Evolutionary conservation across 306 rosid species (phyloP).

Genomic region (Quercus mongolica): DNA sequence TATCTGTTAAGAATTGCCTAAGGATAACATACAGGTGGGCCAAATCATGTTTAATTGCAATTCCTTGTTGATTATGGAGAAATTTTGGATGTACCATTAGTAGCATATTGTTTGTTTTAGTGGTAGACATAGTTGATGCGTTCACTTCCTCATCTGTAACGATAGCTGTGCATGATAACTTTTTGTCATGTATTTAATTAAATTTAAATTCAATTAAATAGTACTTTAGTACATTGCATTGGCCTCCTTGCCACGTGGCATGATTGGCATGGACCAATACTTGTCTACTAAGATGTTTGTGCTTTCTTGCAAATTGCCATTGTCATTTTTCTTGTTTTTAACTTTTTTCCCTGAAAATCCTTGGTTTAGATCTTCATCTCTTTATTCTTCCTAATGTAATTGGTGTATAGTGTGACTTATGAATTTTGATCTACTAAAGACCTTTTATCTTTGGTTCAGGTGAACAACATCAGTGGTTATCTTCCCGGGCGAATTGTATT

Average conservation of each 20-base stretch:
- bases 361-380: conserved; percentile 12
- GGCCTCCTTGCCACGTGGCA: neutral
- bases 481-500: conserved; percentile 98
- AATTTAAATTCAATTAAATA: neutral
- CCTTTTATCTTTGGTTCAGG: conserved; percentile 55
- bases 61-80: neutral
- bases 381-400: neutral
- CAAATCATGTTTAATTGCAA: too few species aligned
- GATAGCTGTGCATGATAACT: neutral
- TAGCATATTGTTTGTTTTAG: neutral
- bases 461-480: conserved; percentile 97
- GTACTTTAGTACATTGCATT: neutral
- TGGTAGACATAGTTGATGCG: neutral
- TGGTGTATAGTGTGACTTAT: conserved; percentile 17
- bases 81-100: neutral
- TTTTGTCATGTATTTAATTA: neutral
- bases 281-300: neutral
- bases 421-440: conserved; percentile 9
- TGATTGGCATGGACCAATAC: neutral
- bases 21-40: too few species aligned
- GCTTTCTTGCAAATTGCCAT: neutral
- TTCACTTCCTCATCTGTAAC: neutral
- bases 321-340: neutral
- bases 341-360: neutral
- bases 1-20: neutral